Evolutionary conservation across 2,329 filamentous ascomycete genomes (phyloP), one percentile per base, ranked within the genome.

Genomic region (Huntiella savannae): DNA sequence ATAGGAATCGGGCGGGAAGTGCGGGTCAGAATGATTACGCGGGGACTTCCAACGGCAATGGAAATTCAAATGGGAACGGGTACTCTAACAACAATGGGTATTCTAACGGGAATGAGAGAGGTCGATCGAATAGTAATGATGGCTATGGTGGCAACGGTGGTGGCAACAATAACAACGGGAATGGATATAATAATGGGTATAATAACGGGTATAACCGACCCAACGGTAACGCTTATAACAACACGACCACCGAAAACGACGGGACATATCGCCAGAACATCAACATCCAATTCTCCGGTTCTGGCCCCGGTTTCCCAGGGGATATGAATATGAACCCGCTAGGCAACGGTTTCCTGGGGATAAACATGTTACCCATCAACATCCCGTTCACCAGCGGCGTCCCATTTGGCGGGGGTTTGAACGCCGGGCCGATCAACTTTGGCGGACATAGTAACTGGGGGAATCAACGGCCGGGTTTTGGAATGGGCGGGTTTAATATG

Each of bases 211-310:
- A 36, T 22, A 13, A 13, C 13, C 19, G 38, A 4, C 16, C 33
- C 17, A 33, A 17, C 11, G 16, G 16, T 5, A 33, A 33, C 13
- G 15, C 40, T 6, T 41, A 28, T 15, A 41, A 15, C 19, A 32
- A 19, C 5, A 41, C 40, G 3, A 28, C 17, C 3, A 41, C 28
- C 8, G 35, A 36, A 4, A 19, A 19, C 34, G 43, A 38, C 19
- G 45, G 45, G 38, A 42, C 45, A 10, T 47, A 42, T 33, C 38
- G 45, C 7, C 33, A 34, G 16, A 42, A 41, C 4, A 15, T 47
- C 33, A 47, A 47, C 33, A 13, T 47, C 16, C 45, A 47, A 35
- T 47, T 47, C 39, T 35, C 39, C 28, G 45, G 22, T 28, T 28
- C 22, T 10, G 22, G 22, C 22, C 22, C 22, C 22, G 45, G 4